Evolutionary conservation across 2,329 filamentous ascomycete species (phyloP), one percentile per base, ranked within the genome.

Genomic region (Pestalotiopsis sp.): DNA sequence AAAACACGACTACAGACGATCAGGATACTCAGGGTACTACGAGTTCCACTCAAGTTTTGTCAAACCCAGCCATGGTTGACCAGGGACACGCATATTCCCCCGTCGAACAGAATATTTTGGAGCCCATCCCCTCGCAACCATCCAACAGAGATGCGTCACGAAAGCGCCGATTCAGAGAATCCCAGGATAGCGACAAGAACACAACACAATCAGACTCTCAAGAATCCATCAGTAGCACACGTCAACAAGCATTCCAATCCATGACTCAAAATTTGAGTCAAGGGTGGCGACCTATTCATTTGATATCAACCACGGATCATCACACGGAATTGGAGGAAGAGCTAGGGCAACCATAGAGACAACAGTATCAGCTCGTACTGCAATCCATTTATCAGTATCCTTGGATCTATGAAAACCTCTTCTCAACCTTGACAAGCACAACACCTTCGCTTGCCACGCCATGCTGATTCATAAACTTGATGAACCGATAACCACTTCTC

Each of bases 341-440:
- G 17, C 69, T 83, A 9, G 79, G 79, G 13, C 38, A 49, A 3
- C 9, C 20, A 27, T 27, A 27, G 25, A 25, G 4, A 27, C 27
- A 27, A 27, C 27, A 27, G 27, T 27, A 27, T 27, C 27, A 4
- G 27, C 27, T 27, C 4, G 27, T 27, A 4, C 27, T 27, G 3
- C 1, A 4, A 27, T 27, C 27, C 27, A 27, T 27, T 27, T 27
- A 27, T 27, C 27, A 27, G 27, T 27, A 27, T 27, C 4, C 27
- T 4, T 5, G 31, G 31, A 36, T 9, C 64, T 66, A 68, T 36
- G 57, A 62, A 12, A 77, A 68, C 62, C 71, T 72, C 72, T 76
- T 82, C 81, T 95, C 96, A 65, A 97, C 86, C 78, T 90, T 90
- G 38, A 97, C 88, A 69, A 98, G 80, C 64, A 98, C 76, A 14